Conservation (phyloP, 1,284 basidiomycete species). For the Ceratobasidium sp. region DNA sequence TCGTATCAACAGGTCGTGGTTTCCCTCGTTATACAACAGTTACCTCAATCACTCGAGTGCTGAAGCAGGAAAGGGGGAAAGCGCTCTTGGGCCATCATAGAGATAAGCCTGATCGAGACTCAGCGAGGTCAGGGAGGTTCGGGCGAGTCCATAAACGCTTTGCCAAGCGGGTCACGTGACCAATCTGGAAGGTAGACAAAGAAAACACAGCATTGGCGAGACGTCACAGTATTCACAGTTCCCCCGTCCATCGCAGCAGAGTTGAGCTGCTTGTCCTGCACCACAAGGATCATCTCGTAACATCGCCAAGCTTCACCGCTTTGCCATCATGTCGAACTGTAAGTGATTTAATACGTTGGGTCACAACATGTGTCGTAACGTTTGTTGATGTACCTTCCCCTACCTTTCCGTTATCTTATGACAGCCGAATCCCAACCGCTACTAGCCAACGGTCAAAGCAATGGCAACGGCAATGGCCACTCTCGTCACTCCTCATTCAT, state of each 20-base stretch:
- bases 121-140: not conserved
- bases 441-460: conserved; percentile 40
- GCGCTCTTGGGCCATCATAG: too few species aligned
- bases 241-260: conserved; percentile 1
- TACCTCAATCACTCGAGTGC: too few species aligned
- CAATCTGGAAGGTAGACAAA: not conserved
- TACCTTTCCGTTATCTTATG: conserved; percentile 4
- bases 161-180: conserved; percentile 17
- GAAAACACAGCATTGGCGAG: not conserved
- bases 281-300: conserved; percentile 8
- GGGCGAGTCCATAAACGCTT: not conserved
- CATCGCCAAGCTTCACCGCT: conserved; percentile 8
- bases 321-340: conserved; percentile 11
- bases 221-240: not conserved
- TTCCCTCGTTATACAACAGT: too few species aligned
- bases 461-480: conserved; percentile 51
- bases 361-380: conserved; percentile 18
- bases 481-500: conserved; percentile 48
- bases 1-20: too few species aligned
- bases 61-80: too few species aligned
- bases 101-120: too few species aligned
- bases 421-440: conserved; percentile 35
- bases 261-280: conserved; percentile 1
- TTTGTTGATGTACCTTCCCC: conserved; percentile 25
- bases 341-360: not conserved